These are phyloP conservation scores for Kwoniella bestiolae DNA, from an alignment of 768 basidiomycete species.

Conservation along the genomic window DNA sequence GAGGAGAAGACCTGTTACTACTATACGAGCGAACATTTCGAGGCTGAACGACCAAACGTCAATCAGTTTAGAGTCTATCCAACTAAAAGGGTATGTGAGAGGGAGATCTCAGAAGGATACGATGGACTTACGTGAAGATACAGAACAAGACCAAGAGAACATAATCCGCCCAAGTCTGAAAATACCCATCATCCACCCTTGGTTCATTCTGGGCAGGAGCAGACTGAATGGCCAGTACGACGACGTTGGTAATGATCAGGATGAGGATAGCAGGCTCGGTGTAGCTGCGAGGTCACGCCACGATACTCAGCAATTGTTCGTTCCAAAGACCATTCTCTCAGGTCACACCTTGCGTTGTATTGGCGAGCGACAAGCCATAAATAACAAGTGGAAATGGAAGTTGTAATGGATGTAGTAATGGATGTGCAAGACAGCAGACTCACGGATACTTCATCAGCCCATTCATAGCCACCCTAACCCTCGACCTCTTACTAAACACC, in stretches of 20 bases:
- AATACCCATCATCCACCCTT: conserved; percentile 66
- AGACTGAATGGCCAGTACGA: conserved; percentile 80
- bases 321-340: too few species aligned
- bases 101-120: too few species aligned
- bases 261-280: conserved; percentile 84
- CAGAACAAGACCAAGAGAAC: conserved; percentile 81
- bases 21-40: conserved; percentile 84
- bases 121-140: conserved; percentile 73
- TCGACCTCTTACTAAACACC: conserved; percentile 71
- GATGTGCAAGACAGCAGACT: conserved; percentile 58
- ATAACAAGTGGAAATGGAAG: conserved; percentile 8
- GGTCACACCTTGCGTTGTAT: too few species aligned
- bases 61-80: neutral
- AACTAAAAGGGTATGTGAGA: too few species aligned
- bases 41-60: conserved; percentile 61
- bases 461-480: conserved; percentile 68
- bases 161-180: conserved; percentile 86
- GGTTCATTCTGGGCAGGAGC: conserved; percentile 62
- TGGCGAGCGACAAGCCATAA: too few species aligned
- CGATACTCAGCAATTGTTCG: neutral
- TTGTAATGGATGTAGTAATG: too few species aligned
- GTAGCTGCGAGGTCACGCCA: conserved; percentile 64
- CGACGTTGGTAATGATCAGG: conserved; percentile 80
- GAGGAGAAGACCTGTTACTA: conserved; percentile 83
- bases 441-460: conserved; percentile 73